Evolutionary conservation across 2,329 filamentous ascomycete species (phyloP).

Genomic region (Tolypocladium guangdongense): DNA sequence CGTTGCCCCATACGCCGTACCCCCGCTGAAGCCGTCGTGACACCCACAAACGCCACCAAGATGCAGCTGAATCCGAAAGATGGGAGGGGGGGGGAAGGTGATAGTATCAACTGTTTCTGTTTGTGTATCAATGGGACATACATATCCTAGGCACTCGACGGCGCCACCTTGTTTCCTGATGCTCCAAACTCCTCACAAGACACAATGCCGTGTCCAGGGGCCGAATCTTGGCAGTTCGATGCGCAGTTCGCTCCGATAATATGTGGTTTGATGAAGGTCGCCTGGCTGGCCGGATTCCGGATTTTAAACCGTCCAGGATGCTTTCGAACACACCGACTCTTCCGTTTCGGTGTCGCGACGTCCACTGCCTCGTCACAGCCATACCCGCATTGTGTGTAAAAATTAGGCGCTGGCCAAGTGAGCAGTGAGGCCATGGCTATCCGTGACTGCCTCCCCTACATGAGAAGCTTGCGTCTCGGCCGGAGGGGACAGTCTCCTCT

Average conservation of each 20-base stretch:
- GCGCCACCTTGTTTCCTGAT: not conserved
- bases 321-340: not conserved
- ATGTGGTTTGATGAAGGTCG: too few relatives aligned
- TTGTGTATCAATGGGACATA: not conserved
- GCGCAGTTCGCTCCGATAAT: not conserved
- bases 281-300: not conserved
- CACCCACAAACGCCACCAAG: not conserved
- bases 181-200: not conserved
- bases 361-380: not conserved
- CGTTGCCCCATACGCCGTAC: not conserved
- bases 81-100: too few relatives aligned
- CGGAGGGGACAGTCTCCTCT: constrained; percentile 23
- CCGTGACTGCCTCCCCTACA: constrained; percentile 5
- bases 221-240: not conserved
- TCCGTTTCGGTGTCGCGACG: too few relatives aligned
- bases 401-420: not conserved
- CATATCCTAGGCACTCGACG: not conserved
- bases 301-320: not conserved
- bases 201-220: not conserved
- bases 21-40: not conserved
- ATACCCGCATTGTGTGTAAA: not conserved
- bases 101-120: not conserved
- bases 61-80: not conserved
- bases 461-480: constrained; percentile 17
- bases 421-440: not conserved